Evolutionary conservation across 73 alveolate genomes (phyloP).

Genomic region (Paramecium octaurelia): DNA sequence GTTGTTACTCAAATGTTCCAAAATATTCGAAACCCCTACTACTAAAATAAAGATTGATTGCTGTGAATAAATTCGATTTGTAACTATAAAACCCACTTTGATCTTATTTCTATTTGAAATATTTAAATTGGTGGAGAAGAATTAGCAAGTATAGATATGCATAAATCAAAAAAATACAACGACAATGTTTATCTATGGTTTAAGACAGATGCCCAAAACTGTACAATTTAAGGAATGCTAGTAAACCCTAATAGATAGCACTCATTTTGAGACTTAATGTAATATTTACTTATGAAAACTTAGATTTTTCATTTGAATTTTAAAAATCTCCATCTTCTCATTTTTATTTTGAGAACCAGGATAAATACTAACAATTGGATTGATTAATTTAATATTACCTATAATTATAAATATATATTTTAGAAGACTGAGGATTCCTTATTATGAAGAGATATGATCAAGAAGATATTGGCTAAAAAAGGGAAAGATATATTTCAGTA

Average conservation of each 20-base stretch:
- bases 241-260: not conserved
- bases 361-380: no score
- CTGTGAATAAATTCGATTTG: not conserved
- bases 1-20: not conserved
- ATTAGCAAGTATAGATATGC: not conserved
- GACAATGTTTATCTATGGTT: not conserved
- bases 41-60: not conserved
- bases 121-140: not conserved
- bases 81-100: not conserved
- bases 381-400: no score
- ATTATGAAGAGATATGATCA: no score
- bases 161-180: not conserved
- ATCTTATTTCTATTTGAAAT: not conserved
- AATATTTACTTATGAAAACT: not conserved
- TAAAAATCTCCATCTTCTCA: not conserved
- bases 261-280: not conserved
- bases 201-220: not conserved
- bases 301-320: not conserved
- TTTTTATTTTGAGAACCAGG: not conserved
- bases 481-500: no score
- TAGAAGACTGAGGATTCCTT: no score
- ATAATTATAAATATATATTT: no score
- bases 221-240: not conserved
- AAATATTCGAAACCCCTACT: not conserved
- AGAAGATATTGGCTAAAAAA: no score